Conservation (phyloP, 306 rosid genomes). For the Senna siamea region DNA sequence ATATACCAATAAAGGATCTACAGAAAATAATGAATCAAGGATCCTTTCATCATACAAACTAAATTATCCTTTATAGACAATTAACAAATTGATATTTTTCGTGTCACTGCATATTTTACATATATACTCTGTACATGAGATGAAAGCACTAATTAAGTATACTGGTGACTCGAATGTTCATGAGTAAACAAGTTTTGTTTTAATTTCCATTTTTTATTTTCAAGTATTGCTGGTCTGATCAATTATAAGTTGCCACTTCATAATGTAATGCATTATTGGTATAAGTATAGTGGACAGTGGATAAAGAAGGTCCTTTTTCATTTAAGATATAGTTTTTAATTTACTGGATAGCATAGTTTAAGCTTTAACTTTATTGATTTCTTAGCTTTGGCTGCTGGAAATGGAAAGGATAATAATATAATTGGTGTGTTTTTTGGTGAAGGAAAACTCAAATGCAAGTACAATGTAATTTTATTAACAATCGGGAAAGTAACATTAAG, state of each 20-base stretch:
- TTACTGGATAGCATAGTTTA: constrained; percentile 32
- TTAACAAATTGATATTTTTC: too few relatives aligned
- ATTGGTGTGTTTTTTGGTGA: neutral
- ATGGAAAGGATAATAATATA: neutral
- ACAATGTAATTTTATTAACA: neutral
- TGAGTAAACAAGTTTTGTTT: neutral
- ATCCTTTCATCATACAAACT: too few relatives aligned
- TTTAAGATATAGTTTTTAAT: neutral
- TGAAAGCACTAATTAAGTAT: neutral
- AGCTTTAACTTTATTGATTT: constrained; percentile 15
- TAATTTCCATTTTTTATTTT: constrained; percentile 13
- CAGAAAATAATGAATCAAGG: too few relatives aligned
- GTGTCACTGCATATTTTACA: too few relatives aligned
- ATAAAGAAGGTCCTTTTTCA: constrained; percentile 23
- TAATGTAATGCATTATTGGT: neutral
- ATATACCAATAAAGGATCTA: too few relatives aligned
- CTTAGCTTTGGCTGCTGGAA: neutral
- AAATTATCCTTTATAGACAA: too few relatives aligned
- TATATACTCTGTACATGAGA: too few relatives aligned
- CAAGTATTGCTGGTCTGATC: constrained; percentile 18
- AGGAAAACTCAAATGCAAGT: neutral
- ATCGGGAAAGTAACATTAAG: neutral
- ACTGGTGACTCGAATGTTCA: neutral
- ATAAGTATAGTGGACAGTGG: constrained; percentile 21
- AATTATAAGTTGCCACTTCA: constrained; percentile 9